Evolutionary conservation across 441 rosid species (phyloP), one percentile per base, ranked within the genome.

Genomic region (Pelargonium cotyledonis): DNA sequence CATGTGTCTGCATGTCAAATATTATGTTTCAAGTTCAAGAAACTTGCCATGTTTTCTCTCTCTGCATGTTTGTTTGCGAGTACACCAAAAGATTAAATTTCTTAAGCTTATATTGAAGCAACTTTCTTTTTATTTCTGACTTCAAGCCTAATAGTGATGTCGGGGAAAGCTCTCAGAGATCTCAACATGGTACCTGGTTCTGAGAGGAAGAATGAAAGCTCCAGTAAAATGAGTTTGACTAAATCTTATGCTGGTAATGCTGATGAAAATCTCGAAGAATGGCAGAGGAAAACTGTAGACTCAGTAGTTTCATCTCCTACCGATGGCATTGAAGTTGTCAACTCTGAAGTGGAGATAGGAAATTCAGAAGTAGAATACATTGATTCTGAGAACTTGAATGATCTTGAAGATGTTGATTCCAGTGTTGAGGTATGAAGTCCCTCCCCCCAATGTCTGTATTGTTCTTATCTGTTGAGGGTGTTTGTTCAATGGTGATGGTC

Each of bases 311-410:
- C 86, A 18, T 1, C 69, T 68, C 75, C 73, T 66, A 70, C 66
- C 57, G 85, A 79, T 65, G 85, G 85, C 47, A 43, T 9, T 9
- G 47, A 43, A 43, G 47, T 43, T 43, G 47, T 43, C 7, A 43
- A 43, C 47, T 43, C 47, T 6, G 47, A 11, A 43, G 47, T 43
- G 10, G 47, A 67, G 76, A 67, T 72, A 46, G 10, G 93, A 81
- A 73, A 73, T 58, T 62, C 77, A 10, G 98, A 92, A 81, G 85
- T 90, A 55, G 98, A 92, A 69, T 92, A 92, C 73, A 78, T 85
- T 53, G 96, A 90, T 10, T 90, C 98, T 4, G 88, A 82, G 78
- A 79, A 86, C 74, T 82, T 92, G 85, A 79, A 62, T 79, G 92
- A 88, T 77, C 79, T 92, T 38, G 87, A 89, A 29, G 91, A 92